These are phyloP conservation scores for Calonectria pseudoturangicola DNA, from an alignment of 2,329 filamentous ascomycete genomes.

Conservation along the genomic window DNA sequence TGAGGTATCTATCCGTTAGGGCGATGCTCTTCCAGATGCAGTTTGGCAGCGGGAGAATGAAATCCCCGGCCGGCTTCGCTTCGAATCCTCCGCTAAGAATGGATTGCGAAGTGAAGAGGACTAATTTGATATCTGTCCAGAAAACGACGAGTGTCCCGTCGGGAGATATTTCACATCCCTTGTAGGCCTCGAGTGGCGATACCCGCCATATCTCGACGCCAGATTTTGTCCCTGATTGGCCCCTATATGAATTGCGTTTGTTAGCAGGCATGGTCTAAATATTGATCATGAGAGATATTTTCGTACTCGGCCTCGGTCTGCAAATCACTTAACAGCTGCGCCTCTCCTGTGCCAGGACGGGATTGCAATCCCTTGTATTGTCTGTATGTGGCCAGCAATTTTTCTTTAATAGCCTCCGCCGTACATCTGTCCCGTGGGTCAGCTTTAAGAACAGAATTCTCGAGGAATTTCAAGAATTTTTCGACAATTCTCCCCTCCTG, in stretches of 20 bases:
- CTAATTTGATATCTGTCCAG: constrained; percentile 15
- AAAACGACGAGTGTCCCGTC: constrained; percentile 10
- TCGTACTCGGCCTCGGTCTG: background rate
- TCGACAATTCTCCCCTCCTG: constrained; percentile 16
- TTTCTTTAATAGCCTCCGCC: background rate
- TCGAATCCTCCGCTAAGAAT: background rate
- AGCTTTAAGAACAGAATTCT: background rate
- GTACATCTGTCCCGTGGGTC: background rate
- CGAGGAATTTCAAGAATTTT: constrained; percentile 19
- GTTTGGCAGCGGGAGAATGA: background rate
- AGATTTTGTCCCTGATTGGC: background rate
- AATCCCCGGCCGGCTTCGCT: background rate
- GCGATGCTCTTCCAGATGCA: constrained; percentile 11
- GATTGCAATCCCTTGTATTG: background rate
- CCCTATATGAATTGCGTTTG: background rate
- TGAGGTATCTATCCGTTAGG: background rate
- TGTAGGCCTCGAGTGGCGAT: constrained; percentile 5
- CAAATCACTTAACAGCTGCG: background rate
- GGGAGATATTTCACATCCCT: constrained; percentile 15
- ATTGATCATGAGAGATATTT: background rate
- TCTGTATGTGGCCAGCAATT: background rate
- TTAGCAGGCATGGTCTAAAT: background rate
- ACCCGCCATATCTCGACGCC: background rate
- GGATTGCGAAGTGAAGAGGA: background rate
- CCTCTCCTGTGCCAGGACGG: background rate